Conservation (phyloP, 768 basidiomycete genomes). For the Amanita phalloides region DNA sequence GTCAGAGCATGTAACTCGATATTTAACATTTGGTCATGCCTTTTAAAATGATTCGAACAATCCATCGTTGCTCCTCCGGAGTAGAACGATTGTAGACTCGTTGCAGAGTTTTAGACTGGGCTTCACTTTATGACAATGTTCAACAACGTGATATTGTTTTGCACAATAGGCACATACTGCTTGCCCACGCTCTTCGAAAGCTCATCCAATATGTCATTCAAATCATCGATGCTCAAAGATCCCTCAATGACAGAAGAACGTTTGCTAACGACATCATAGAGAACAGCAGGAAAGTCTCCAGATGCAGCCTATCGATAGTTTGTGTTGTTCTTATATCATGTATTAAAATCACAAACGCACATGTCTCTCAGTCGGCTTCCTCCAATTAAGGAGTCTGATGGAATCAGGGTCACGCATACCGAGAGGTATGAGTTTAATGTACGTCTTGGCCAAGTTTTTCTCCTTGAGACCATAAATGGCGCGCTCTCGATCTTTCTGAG, state of each 20-base stretch:
- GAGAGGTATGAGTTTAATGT: conserved; percentile 83
- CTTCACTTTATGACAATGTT: conserved; percentile 37
- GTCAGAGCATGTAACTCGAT: not conserved
- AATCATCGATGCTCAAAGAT: conserved; percentile 65
- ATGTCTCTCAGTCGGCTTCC: conserved; percentile 58
- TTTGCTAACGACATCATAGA: conserved; percentile 79
- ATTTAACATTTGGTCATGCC: conserved; percentile 30
- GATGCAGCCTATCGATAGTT: conserved; percentile 41
- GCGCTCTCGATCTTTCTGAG: conserved; percentile 87
- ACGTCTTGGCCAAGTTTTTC: conserved; percentile 85
- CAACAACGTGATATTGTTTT: conserved; percentile 6
- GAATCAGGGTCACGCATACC: conserved; percentile 74
- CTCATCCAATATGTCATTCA: conserved; percentile 77
- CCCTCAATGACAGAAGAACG: conserved; percentile 74
- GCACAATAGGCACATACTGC: conserved; percentile 36
- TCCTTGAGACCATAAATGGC: conserved; percentile 93
- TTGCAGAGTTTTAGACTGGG: conserved; percentile 66
- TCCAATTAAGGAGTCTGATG: conserved; percentile 83
- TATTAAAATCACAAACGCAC: conserved; percentile 29
- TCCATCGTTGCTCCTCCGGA: conserved; percentile 88
- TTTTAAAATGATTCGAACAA: conserved; percentile 92
- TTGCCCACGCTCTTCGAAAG: conserved; percentile 64
- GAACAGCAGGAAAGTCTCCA: conserved; percentile 82
- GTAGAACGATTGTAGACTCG: conserved; percentile 72
- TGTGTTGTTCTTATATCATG: not conserved